Evolutionary conservation across 1,139 yeast genomes (phyloP).

Genomic region (Yamadazyma pseudoaaseri): DNA sequence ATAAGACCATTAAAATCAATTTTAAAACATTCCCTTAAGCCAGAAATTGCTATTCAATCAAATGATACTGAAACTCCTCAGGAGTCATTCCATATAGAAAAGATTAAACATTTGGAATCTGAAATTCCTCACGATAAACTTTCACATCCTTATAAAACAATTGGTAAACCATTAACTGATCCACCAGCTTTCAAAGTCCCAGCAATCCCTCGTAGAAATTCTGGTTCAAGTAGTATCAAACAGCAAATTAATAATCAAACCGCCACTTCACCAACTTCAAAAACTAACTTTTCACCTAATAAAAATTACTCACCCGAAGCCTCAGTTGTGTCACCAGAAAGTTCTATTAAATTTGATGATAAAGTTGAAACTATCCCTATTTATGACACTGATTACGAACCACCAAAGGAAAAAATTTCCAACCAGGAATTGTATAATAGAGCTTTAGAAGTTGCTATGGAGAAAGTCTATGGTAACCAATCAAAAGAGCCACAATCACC

Average conservation of each 20-base stretch:
- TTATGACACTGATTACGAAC: constrained; percentile 11
- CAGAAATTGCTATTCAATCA: constrained; percentile 7
- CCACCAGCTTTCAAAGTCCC: constrained; percentile 17
- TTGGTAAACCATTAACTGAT: constrained; percentile 10
- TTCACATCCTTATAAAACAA: constrained; percentile 17
- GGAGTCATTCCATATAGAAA: not conserved
- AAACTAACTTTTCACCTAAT: constrained; percentile 3
- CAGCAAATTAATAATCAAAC: not conserved
- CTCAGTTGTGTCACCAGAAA: constrained; percentile 21
- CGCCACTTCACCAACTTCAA: constrained; percentile 3
- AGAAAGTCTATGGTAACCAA: constrained; percentile 36
- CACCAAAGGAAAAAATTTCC: constrained; percentile 6
- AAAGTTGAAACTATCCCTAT: constrained; percentile 41
- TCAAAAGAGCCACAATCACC: constrained; percentile 1
- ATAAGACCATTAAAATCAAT: constrained; percentile 36
- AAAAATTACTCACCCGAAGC: constrained; percentile 12
- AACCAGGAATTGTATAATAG: constrained; percentile 29
- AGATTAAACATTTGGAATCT: not conserved
- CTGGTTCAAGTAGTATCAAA: not conserved
- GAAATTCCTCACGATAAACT: not conserved
- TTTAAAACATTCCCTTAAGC: constrained; percentile 27
- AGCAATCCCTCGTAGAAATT: not conserved
- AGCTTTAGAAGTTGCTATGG: constrained; percentile 42
- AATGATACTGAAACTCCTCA: not conserved
- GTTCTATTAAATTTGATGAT: constrained; percentile 40